Evolutionary conservation across 306 rosid genomes (phyloP).

Genomic region (Coriaria nepalensis): DNA sequence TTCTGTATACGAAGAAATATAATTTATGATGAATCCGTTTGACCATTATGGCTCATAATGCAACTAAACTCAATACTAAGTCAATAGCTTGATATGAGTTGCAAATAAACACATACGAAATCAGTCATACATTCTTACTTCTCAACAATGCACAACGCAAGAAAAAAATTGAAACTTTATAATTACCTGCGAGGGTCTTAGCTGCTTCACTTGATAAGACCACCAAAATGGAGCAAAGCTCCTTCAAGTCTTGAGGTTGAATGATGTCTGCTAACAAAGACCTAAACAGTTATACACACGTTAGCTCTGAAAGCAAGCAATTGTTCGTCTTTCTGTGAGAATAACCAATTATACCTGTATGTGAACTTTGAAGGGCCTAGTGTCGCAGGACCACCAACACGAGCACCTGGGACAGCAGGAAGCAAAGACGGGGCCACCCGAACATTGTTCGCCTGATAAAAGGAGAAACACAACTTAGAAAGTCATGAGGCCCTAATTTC

Average conservation of each 20-base stretch:
- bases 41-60: too few species aligned
- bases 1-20: constrained; percentile 27
- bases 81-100: constrained; percentile 1
- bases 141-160: too few species aligned
- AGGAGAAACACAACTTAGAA: constrained; percentile 8
- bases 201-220: constrained; percentile 70
- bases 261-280: constrained; percentile 91
- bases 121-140: too few species aligned
- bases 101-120: neutral
- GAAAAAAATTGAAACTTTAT: neutral
- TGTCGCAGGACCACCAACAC: constrained; percentile 37
- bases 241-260: constrained; percentile 77
- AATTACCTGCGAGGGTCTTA: constrained; percentile 51
- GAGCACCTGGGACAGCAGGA: constrained; percentile 40
- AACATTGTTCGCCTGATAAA: constrained; percentile 48
- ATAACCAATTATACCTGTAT: constrained; percentile 47
- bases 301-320: constrained; percentile 7
- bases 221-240: constrained; percentile 82
- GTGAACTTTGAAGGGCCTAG: constrained; percentile 66
- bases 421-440: constrained; percentile 35
- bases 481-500: neutral
- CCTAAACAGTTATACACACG: constrained; percentile 31
- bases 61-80: neutral
- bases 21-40: neutral
- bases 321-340: constrained; percentile 8